Evolutionary conservation across 169 alveolate genomes (phyloP), one percentile per base, ranked within the genome.

Genomic region (Amoebophrya sp.): DNA sequence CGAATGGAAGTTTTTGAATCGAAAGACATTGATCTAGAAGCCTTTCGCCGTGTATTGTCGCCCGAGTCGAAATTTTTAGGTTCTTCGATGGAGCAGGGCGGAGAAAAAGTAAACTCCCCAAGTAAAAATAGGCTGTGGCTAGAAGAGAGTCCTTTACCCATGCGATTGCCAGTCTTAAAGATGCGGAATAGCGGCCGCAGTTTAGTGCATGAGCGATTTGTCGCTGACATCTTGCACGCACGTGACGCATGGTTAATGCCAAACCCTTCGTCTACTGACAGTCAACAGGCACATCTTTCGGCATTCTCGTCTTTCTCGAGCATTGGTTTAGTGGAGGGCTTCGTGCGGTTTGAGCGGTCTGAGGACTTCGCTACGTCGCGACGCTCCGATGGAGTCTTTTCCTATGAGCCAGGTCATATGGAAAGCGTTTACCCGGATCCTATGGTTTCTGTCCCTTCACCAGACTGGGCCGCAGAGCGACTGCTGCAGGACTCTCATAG

Each of bases 331-430:
- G 26, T 6, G 38, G 2, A 1, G 83, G 83, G 83, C 2, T 65
- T 65, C 83, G 83, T 65, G 83, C 83, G 83, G 83, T 65, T 65
- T 18, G 38, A 65, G 83, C 12, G 83, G 33, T n/a, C n/a, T n/a
- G n/a, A n/a, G n/a, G n/a, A n/a, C n/a, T n/a, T n/a, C n/a, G n/a
- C n/a, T n/a, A n/a, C n/a, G n/a, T 1, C 39, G 38, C 33, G 3
- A 29, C 33, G 18, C 3, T 6, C 2, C n/a, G 33, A 29, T 29
- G 26, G 2, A 18, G 65, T 12, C 3, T 26, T 65, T 36, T 1
- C 33, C 36, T 65, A 65, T 36, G 83, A 65, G 83, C 83, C 83
- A 0, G 83, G 83, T 26, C n/a, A 26, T 29, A 26, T 26, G 36
- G 83, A 65, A 18, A 18, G 10, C 83, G 3, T 65, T 29, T 65